phyloP scores from a whole-genome alignment of 495 filamentous ascomycete genomes.

The Pyrenula massariospora region DNA sequence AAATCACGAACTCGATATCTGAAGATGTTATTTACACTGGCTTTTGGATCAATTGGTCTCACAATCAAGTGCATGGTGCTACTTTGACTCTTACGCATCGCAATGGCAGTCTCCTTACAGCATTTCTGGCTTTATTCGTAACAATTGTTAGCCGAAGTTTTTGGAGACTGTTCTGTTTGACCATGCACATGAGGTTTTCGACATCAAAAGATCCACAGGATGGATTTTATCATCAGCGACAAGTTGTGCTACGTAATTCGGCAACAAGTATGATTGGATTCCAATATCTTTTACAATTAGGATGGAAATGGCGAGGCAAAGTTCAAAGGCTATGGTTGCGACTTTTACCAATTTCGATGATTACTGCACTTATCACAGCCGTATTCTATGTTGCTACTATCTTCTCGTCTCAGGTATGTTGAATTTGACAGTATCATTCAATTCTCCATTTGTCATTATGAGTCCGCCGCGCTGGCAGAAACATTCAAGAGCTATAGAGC shows the following conservation, averaged over 20 bases:
- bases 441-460: neutral
- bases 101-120: slow-evolving; percentile 6
- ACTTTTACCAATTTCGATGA: neutral
- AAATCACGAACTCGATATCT: neutral
- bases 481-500: neutral
- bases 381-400: slow-evolving; percentile 2
- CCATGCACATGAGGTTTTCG: slow-evolving; percentile 3
- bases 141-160: slow-evolving; percentile 5
- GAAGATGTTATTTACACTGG: slow-evolving; percentile 5
- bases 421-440: neutral
- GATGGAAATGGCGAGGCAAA: neutral
- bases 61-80: slow-evolving; percentile 5
- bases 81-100: slow-evolving; percentile 8
- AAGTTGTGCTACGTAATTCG: slow-evolving; percentile 6
- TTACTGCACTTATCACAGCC: neutral
- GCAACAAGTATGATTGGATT: slow-evolving; percentile 2
- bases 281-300: neutral
- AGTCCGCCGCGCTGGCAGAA: neutral
- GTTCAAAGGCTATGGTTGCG: neutral
- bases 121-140: slow-evolving; percentile 11
- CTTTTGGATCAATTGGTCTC: slow-evolving; percentile 11
- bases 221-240: slow-evolving; percentile 2
- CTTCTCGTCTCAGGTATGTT: slow-evolving; percentile 5
- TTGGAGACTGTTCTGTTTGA: slow-evolving; percentile 8
- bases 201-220: slow-evolving; percentile 1